These are phyloP conservation scores for Starmerella cellae DNA, from an alignment of 805 yeast genomes.

Conservation along the genomic window DNA sequence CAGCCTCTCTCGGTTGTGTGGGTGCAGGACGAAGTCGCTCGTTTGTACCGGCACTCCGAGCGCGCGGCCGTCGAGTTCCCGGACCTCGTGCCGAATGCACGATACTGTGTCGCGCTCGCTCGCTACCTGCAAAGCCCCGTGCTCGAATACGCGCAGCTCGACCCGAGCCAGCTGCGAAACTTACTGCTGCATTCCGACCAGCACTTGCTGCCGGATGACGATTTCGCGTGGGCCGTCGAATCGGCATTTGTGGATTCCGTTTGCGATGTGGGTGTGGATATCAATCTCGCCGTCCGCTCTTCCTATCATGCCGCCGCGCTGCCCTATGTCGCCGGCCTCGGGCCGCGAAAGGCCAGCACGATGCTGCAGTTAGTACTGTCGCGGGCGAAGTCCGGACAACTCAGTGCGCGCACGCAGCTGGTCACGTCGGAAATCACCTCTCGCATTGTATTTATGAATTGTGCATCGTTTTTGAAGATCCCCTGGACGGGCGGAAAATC, in stretches of 20 bases:
- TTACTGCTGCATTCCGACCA: slow-evolving; percentile 59
- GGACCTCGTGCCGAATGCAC: slow-evolving; percentile 64
- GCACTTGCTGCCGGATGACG: slow-evolving; percentile 49
- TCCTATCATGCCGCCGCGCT: slow-evolving; percentile 55
- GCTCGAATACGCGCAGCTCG: slow-evolving; percentile 71
- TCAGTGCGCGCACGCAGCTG: slow-evolving; percentile 61
- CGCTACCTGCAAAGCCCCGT: slow-evolving; percentile 90
- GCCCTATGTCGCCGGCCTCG: slow-evolving; percentile 79
- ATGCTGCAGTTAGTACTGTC: slow-evolving; percentile 66
- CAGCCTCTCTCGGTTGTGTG: slow-evolving; percentile 51
- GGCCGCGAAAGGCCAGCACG: slow-evolving; percentile 89
- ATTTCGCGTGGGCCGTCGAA: slow-evolving; percentile 52
- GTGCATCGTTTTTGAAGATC: slow-evolving; percentile 78
- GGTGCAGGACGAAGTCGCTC: slow-evolving; percentile 88
- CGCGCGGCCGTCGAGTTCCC: slow-evolving; percentile 69
- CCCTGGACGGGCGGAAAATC: slow-evolving; percentile 46
- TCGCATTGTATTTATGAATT: slow-evolving; percentile 73
- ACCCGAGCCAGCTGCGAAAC: slow-evolving; percentile 49
- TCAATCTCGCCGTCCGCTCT: slow-evolving; percentile 76
- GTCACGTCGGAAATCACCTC: slow-evolving; percentile 69
- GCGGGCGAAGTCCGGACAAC: slow-evolving; percentile 40
- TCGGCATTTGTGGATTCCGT: slow-evolving; percentile 79
- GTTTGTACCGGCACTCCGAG: slow-evolving; percentile 67
- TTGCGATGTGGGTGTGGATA: slow-evolving; percentile 84
- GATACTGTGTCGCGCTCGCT: slow-evolving; percentile 80